These are phyloP conservation scores for Aspergillus thermomutatus DNA, from an alignment of 2,329 filamentous ascomycete species.

Conservation along the genomic window DNA sequence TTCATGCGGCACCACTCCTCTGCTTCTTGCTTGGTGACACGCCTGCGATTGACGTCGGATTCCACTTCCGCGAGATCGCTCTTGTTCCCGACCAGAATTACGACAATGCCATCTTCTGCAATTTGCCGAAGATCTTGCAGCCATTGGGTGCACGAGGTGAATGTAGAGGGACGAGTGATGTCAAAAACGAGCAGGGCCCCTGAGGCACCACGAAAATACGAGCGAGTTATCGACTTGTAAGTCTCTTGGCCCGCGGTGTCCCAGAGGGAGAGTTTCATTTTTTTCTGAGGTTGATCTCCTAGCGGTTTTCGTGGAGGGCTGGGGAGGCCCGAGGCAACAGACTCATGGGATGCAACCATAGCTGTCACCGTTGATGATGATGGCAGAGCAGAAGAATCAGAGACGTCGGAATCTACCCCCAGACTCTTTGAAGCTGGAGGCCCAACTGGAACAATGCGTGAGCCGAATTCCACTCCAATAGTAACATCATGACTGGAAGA, in stretches of 20 bases:
- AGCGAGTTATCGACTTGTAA: conserved; percentile 92
- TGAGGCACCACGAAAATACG: conserved; percentile 82
- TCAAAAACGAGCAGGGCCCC: conserved; percentile 89
- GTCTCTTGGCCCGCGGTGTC: conserved; percentile 96
- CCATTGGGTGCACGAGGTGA: conserved; percentile 87
- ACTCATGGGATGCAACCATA: conserved; percentile 12
- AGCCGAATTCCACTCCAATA: conserved; percentile 95
- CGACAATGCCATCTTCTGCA: conserved; percentile 91
- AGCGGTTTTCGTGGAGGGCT: conserved; percentile 35
- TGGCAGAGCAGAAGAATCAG: conserved; percentile 7
- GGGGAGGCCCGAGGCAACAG: conserved; percentile 27
- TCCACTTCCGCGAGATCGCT: conserved; percentile 66
- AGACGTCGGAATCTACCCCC: conserved; percentile 46
- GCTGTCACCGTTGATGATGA: conserved; percentile 7
- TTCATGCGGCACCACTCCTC: conserved; percentile 85
- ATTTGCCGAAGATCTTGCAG: conserved; percentile 90
- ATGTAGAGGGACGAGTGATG: conserved; percentile 80
- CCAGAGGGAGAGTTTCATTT: conserved; percentile 95
- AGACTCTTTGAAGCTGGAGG: conserved; percentile 67
- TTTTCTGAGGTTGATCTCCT: conserved; percentile 52
- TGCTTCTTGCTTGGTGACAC: conserved; percentile 79
- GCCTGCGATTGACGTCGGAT: conserved; percentile 54
- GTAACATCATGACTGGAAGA: conserved; percentile 93
- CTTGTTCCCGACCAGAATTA: conserved; percentile 95
- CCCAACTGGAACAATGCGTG: conserved; percentile 84